phyloP scores from a whole-genome alignment of 345 rosid genomes.

The Capsella bursapastoris region DNA sequence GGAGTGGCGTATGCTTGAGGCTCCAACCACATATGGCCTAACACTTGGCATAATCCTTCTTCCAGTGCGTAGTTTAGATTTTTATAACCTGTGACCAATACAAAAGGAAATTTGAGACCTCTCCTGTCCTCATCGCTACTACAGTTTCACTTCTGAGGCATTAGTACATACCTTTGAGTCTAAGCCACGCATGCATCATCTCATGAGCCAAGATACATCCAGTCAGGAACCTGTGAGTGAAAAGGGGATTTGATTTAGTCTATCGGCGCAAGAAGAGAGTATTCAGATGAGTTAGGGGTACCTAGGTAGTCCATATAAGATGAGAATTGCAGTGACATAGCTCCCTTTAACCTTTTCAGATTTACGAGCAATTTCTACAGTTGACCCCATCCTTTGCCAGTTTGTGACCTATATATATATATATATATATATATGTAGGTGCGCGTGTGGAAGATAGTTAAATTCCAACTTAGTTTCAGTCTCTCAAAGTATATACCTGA shows the following conservation, averaged over 20 bases:
- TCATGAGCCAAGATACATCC: slow-evolving; percentile 94
- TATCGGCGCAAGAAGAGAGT: background rate
- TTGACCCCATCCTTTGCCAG: slow-evolving; percentile 61
- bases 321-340: slow-evolving; percentile 92
- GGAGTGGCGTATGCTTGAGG: slow-evolving; percentile 60
- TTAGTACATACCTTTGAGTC: slow-evolving; percentile 65
- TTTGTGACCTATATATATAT: slow-evolving; percentile 27
- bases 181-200: slow-evolving; percentile 98
- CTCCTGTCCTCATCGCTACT: background rate
- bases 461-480: slow-evolving; percentile 8
- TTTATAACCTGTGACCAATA: slow-evolving; percentile 2
- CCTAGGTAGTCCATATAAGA: slow-evolving; percentile 93
- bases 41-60: slow-evolving; percentile 92
- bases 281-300: slow-evolving; percentile 9
- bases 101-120: background rate
- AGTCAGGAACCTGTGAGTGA: slow-evolving; percentile 64
- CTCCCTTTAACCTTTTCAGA: slow-evolving; percentile 69
- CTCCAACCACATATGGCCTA: slow-evolving; percentile 89
- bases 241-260: background rate
- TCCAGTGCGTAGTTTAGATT: slow-evolving; percentile 69
- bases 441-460: background rate
- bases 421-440: slow-evolving; percentile 15
- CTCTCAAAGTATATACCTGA: background rate
- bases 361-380: slow-evolving; percentile 56
- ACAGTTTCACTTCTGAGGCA: background rate